A percentile compares a stretch with the other conserved stretches of the same genome.
Evolutionary conservation across 192 early-diverging fungal species (phyloP).

Genomic region (Dissophora ornata): DNA sequence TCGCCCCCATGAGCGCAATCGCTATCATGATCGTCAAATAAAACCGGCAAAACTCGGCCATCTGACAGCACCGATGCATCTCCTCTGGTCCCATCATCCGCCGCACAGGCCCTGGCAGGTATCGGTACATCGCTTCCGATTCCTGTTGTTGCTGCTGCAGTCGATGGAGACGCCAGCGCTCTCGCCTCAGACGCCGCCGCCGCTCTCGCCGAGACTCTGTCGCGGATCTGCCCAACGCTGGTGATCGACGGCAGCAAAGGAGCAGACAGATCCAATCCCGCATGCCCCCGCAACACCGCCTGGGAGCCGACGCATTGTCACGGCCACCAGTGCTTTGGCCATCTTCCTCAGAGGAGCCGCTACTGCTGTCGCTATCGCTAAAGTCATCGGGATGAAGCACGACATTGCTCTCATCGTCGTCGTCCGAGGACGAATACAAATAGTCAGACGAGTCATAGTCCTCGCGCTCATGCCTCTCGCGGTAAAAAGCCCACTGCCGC

Average conservation of each 20-base stretch:
- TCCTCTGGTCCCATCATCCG: constrained; percentile 1
- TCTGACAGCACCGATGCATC: constrained; percentile 19
- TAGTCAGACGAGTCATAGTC: constrained; percentile 46
- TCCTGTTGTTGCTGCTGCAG: constrained; percentile 15
- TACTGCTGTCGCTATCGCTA: not conserved
- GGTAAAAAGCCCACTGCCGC: not conserved
- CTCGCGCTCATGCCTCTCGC: constrained; percentile 23
- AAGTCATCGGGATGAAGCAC: not conserved
- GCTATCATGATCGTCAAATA: constrained; percentile 45
- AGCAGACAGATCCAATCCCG: not conserved
- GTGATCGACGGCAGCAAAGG: not conserved
- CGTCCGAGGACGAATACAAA: constrained; percentile 21
- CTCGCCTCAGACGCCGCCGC: constrained; percentile 15
- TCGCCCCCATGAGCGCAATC: constrained; percentile 27
- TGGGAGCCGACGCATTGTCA: no score
- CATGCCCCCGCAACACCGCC: not conserved
- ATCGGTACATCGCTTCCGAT: not conserved
- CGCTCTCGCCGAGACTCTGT: not conserved
- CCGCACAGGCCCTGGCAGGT: constrained; percentile 7
- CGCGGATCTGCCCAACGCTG: not conserved
- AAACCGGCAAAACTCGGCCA: constrained; percentile 40
- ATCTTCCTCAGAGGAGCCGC: not conserved
- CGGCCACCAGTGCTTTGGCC: not conserved
- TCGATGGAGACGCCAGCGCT: constrained; percentile 16
- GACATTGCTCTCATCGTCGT: constrained; percentile 14